Evolutionary conservation across 2,329 filamentous ascomycete genomes (phyloP).

Genomic region (Calonectria pteridis): DNA sequence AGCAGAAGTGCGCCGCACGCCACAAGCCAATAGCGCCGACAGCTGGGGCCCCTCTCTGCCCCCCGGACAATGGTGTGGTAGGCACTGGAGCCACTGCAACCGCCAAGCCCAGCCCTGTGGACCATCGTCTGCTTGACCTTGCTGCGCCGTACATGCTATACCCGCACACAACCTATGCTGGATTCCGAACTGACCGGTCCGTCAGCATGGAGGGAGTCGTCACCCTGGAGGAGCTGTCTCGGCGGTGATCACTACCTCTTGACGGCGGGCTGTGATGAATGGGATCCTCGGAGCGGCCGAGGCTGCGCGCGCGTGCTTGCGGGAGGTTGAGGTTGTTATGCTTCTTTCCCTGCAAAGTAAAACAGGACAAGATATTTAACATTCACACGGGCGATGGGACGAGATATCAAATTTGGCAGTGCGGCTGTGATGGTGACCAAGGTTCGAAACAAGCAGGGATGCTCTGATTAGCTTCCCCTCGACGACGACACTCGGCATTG

Average conservation of each 20-base stretch:
- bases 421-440: not conserved
- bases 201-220: not conserved
- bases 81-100: not conserved
- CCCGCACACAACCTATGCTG: not conserved
- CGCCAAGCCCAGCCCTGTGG: conserved; percentile 13
- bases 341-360: not conserved
- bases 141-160: not conserved
- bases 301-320: not conserved
- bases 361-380: not conserved
- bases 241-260: not conserved
- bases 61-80: conserved; percentile 6
- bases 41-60: not conserved
- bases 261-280: not conserved
- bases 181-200: not conserved
- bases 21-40: conserved; percentile 1
- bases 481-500: not conserved
- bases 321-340: not conserved
- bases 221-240: not conserved
- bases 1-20: not conserved
- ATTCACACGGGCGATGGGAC: not conserved
- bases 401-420: not conserved
- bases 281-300: not conserved
- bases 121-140: not conserved
- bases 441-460: conserved; percentile 6
- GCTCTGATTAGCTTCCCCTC: not conserved